A percentile compares a stretch with the other conserved stretches of the same genome.
Conservation (phyloP, 805 yeast species). For the Lipomyces kockii region DNA sequence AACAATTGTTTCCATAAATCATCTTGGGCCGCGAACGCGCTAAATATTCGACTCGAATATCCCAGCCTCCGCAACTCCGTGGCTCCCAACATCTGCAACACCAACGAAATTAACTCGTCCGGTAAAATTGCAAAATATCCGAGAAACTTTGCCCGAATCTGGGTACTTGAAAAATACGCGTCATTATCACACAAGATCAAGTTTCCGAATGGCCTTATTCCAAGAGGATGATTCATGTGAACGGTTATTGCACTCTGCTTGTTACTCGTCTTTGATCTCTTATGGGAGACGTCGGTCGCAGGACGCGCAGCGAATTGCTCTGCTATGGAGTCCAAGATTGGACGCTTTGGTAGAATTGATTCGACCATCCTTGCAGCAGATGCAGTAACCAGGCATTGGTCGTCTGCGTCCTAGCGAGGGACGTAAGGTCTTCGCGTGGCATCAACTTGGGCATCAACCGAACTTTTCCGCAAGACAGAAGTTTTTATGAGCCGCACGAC, state of each 20-base stretch:
- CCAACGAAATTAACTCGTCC: slow-evolving; percentile 66
- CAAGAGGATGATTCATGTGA: slow-evolving; percentile 64
- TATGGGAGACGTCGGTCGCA: neutral
- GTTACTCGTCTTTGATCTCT: neutral
- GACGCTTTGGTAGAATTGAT: neutral
- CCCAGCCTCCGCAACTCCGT: slow-evolving; percentile 57
- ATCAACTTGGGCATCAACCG: too few relatives aligned
- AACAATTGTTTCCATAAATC: slow-evolving; percentile 78
- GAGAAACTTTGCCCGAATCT: slow-evolving; percentile 48
- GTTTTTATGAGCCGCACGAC: too few relatives aligned
- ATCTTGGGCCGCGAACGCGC: slow-evolving; percentile 75
- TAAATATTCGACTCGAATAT: slow-evolving; percentile 66
- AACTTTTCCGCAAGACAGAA: too few relatives aligned
- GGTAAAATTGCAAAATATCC: slow-evolving; percentile 60
- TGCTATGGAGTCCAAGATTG: neutral
- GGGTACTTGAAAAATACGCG: slow-evolving; percentile 21
- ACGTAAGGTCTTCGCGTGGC: too few relatives aligned
- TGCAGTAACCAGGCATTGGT: neutral
- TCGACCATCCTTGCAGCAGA: neutral
- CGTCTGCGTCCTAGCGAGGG: too few relatives aligned
- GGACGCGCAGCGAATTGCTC: neutral
- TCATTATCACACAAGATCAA: slow-evolving; percentile 49
- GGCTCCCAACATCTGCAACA: slow-evolving; percentile 56
- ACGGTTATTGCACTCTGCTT: neutral
- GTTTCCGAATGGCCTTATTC: slow-evolving; percentile 79